phyloP scores from a whole-genome alignment of 257 asterid genomes.

The Handroanthus guayacan region DNA sequence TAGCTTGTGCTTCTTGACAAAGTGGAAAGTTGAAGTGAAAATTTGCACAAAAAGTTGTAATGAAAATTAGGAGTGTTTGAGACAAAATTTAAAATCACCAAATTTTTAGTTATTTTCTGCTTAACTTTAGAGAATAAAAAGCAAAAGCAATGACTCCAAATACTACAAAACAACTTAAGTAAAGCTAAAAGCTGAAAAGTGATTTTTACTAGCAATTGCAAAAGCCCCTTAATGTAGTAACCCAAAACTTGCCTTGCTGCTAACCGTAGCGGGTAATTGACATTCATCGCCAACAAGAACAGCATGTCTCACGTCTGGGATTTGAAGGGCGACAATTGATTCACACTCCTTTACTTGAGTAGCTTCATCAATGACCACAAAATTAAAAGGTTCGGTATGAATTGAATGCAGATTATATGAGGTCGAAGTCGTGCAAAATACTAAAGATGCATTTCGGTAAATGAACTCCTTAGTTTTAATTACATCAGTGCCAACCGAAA shows the following conservation, averaged over 20 bases:
- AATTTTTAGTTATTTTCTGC: no score
- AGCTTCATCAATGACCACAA: conserved; percentile 70
- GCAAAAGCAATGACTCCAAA: no score
- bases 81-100: no score
- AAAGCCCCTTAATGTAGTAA: background rate
- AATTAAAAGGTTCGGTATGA: conserved; percentile 43
- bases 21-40: no score
- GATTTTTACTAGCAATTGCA: no score
- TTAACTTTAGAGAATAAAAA: no score
- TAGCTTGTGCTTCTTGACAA: no score
- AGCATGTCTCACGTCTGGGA: conserved; percentile 49
- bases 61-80: no score
- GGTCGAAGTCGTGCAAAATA: conserved; percentile 64
- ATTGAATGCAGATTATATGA: conserved; percentile 47
- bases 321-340: conserved; percentile 59
- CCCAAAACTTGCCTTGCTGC: conserved; percentile 50
- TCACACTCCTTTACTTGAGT: conserved; percentile 71
- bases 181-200: no score
- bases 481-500: conserved; percentile 33
- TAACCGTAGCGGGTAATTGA: conserved; percentile 61
- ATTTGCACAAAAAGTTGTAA: no score
- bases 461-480: conserved; percentile 40
- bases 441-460: conserved; percentile 49
- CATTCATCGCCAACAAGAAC: conserved; percentile 66
- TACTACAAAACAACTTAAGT: no score